Base-by-base conservation (phyloP, 345 rosid species). In the Eucalyptus rudis region DNA sequence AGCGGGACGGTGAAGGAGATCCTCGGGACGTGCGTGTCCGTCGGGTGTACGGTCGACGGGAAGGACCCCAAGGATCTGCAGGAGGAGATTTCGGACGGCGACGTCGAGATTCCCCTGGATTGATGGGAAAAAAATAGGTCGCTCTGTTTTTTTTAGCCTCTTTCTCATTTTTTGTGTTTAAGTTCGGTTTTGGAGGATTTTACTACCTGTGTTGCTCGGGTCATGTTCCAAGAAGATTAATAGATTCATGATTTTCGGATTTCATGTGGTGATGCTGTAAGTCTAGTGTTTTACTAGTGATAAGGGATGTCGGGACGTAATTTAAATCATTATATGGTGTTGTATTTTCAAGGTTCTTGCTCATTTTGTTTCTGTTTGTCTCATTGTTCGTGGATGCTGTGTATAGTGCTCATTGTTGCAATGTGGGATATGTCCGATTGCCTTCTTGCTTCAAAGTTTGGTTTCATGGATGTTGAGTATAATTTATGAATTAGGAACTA, bases 1-100 rank as follows among this genome's bases (percentile, higher is more conserved):
- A 64, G 86, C 49, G 91, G 91, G 40, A 90, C 91, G 12, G 91
- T 88, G 79, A 90, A 88, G 88, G 91, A 90, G 91, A 90, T 90
- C 33, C 86, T 90, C 40, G 91, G 91, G 8, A 90, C 91, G 22
- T 90, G 91, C 87, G 91, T 90, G 10, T 90, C 91, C 24, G 91
- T 90, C 47, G 91, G 91, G 19, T 90, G 91, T 49, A 88, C 91
- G 44, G 91, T 90, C 62, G 91, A 90, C 58, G 89, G 91, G 49
- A 90, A 90, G 91, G 88, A 88, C 88, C 91, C 89, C 8, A 90
- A 90, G 88, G 91, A 90, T 86, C 47, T 90, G 50, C 90, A 86
- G 88, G 79, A 90, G 87, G 91, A 88, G 88, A 88, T 90, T 27
- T 50, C 52, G 1, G 84, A 88, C 17, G 91, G 91, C 15, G 91